Percentiles rank a stretch among this genome's conserved stretches.
These are phyloP conservation scores for Ormosia emarginata DNA, from an alignment of 306 rosid genomes.

Conservation along the genomic window DNA sequence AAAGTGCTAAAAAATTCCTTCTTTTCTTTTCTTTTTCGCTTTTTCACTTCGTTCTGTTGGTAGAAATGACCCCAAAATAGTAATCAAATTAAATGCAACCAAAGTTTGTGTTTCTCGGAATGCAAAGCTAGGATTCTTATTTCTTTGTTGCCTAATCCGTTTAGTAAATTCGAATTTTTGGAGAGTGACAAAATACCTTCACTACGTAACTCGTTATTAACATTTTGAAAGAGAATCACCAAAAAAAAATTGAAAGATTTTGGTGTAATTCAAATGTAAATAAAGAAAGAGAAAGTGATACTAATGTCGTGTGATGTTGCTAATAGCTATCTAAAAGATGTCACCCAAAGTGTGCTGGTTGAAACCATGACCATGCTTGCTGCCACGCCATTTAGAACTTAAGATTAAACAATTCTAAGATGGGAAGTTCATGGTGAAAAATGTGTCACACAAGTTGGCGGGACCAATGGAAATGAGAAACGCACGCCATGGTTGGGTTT, in stretches of 20 bases:
- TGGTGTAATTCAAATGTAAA: no score
- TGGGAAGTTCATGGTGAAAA: background rate
- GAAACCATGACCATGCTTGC: constrained; percentile 6
- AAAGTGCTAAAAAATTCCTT: background rate
- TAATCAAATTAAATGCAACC: no score
- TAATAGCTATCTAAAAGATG: background rate
- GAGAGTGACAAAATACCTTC: no score
- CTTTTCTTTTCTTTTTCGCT: background rate
- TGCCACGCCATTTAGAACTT: constrained; percentile 17
- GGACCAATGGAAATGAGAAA: background rate
- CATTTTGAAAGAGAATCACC: no score
- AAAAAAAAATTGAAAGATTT: no score
- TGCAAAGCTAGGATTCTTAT: background rate
- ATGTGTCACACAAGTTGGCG: background rate
- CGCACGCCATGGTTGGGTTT: background rate
- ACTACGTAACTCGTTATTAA: no score
- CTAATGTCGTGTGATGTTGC: background rate
- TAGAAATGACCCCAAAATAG: background rate
- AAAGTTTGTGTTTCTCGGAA: background rate
- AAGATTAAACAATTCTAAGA: background rate
- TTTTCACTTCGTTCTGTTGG: background rate
- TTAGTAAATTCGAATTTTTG: background rate
- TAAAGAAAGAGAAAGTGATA: no score
- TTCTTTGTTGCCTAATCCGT: background rate
- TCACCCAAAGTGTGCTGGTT: background rate